phyloP scores from a whole-genome alignment of 352 stramenopile genomes.

The Thalassiosira hispida region DNA sequence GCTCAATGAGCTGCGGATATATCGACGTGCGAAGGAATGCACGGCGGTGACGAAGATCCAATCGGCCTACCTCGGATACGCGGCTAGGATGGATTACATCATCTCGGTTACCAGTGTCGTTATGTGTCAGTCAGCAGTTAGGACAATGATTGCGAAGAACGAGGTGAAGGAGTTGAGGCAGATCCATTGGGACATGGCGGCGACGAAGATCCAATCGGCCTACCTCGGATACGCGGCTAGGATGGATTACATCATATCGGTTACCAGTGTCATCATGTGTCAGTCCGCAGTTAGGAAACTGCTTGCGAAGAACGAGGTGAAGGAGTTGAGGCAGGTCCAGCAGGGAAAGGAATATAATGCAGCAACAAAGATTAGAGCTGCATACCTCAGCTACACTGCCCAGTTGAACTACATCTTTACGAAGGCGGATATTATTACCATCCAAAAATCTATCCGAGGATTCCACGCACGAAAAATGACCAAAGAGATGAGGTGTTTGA shows the following conservation, averaged over 20 bases:
- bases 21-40: background rate
- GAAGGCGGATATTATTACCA: conserved; percentile 1
- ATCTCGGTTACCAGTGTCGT: conserved; percentile 11
- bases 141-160: conserved; percentile 9
- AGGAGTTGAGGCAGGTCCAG: background rate
- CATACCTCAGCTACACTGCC: conserved; percentile 1
- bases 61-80: conserved; percentile 3
- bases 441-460: background rate
- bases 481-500: background rate
- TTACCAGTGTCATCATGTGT: conserved; percentile 12
- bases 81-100: conserved; percentile 27
- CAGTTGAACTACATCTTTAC: conserved; percentile 9
- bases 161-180: background rate
- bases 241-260: conserved; percentile 16
- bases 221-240: conserved; percentile 7
- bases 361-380: conserved; percentile 10
- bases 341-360: background rate
- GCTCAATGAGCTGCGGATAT: background rate
- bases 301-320: conserved; percentile 3
- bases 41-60: conserved; percentile 23
- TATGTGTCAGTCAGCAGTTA: conserved; percentile 12
- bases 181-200: background rate
- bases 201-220: conserved; percentile 20
- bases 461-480: conserved; percentile 3
- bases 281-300: conserved; percentile 12